Base-by-base conservation (phyloP, 345 rosid genomes). In the Murraya koenigii region DNA sequence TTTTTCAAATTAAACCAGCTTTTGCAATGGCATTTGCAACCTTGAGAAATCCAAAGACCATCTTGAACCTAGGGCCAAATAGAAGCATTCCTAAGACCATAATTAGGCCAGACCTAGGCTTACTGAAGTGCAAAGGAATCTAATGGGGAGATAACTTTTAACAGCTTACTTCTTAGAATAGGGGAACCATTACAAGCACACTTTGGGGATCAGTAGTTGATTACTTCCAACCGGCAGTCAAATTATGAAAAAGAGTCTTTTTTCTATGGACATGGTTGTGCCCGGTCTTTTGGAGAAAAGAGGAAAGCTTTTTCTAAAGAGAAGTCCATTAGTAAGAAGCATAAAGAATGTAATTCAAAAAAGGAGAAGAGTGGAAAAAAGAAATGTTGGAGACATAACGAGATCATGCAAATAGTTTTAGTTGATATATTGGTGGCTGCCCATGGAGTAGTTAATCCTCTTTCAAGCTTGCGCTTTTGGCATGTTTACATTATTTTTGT, bases 1-100 rank as follows among this genome's bases (percentile, higher is more conserved):
- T 73, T 73, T 60, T 80, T 56, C 94, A 96, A 98, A 86, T 96
- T 78, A 90, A 83, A 83, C 91, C 99, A 72, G 97, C 99, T n/a
- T 96, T 96, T 86, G 77, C 88, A 30, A 90, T 92, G 96, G 99
- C 99, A 19, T 86, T 81, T 77, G 60, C 86, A 23, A 89, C 92
- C 17, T 86, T 96, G 82, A 92, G 97, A 68, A 93, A 93, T 83
- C 75, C 91, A 6, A 89, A 88, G 81, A 83, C 78, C 62, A 89
- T 93, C 63, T 79, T 78, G 81, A 58, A 84, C 26, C 85, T 96
- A 49, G 95, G 95, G 23, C 88, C 93, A 30, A 85, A 86, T 79
- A 78, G 94, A 81, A 96, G 98, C 86, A 93, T 96, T 54, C 97
- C 92, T 10, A 97, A 98, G 15, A 92, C 94, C 52, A 92, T 96